Conservation (phyloP, 2,329 filamentous ascomycete species). For the Arthrobotrys iridis region DNA sequence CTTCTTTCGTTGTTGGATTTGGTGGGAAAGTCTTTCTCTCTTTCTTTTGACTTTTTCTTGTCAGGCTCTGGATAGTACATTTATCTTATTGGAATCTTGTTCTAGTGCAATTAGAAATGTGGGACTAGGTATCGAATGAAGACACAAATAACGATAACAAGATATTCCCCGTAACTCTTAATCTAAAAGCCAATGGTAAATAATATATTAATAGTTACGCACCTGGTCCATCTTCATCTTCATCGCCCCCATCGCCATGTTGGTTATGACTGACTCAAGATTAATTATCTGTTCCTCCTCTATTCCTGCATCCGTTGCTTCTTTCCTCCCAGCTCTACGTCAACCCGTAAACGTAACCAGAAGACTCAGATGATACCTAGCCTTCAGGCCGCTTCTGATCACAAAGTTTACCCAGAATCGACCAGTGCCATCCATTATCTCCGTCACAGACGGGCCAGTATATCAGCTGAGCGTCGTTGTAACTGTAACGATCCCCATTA, state of each 20-base stretch:
- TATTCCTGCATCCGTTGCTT: not conserved
- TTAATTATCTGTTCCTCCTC: not conserved
- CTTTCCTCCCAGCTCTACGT: slow-evolving; percentile 40
- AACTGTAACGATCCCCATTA: slow-evolving; percentile 76
- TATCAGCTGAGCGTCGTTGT: slow-evolving; percentile 74
- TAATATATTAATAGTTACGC: no score
- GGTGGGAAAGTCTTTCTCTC: not conserved
- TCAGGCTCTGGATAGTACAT: slow-evolving; percentile 14
- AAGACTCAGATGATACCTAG: slow-evolving; percentile 70
- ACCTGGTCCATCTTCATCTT: not conserved
- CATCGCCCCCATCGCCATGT: not conserved
- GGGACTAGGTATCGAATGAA: slow-evolving; percentile 10
- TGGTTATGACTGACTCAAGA: not conserved
- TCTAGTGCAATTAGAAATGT: slow-evolving; percentile 4
- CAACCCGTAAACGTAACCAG: slow-evolving; percentile 64
- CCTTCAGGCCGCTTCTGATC: slow-evolving; percentile 72
- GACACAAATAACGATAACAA: slow-evolving; percentile 1
- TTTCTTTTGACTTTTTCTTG: not conserved
- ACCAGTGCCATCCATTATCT: slow-evolving; percentile 68
- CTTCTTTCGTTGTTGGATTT: slow-evolving; percentile 15
- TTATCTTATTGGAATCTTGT: not conserved
- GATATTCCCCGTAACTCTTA: no score
- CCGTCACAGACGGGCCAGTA: slow-evolving; percentile 72
- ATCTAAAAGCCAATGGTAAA: no score
- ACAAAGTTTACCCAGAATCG: slow-evolving; percentile 73